Evolutionary conservation across 768 basidiomycete genomes (phyloP), one percentile per base, ranked within the genome.

Genomic region (Tulasnella sp.): DNA sequence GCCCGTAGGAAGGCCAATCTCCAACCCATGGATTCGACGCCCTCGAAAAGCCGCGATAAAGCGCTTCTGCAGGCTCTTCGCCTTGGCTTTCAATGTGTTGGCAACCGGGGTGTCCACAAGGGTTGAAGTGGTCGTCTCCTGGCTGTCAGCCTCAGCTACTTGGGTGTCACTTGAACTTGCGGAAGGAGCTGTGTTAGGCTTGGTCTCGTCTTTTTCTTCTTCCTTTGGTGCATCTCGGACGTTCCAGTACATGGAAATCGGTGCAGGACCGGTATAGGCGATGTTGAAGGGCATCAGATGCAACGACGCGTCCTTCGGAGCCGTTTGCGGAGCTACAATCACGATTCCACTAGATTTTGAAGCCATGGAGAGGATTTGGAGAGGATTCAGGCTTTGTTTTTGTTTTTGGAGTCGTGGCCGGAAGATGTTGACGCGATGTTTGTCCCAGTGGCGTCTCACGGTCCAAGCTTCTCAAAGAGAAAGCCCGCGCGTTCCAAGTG

Each of bases 211-310:
- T 62, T 34, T 34, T 40, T 36, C 34, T 72, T 24, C 71, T 31
- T 56, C 31, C 34, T 46, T 21, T 2, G 31, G 31, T 38, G 1
- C 71, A 48, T 75, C 79, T 77, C 88, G 88, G 76, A 91, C 87
- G 71, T 88, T 88, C 84, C 95, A 91, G 84, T 91, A 96, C 7
- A 92, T 91, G 4, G 92, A 92, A 24, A 95, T 86, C 7, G 91
- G 90, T 1, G 94, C 94, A 27, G 88, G 88, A 0, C 94, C 94
- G 14, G 88, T 87, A 84, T 94, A 90, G 18, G 87, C 85, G 72
- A 95, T 91, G 82, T 92, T 90, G 81, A 96, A 96, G 6, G 94
- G 94, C 93, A 96, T 94, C 40, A 96, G 88, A 83, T 91, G 88
- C 18, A 77, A 39, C 16, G 72, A 36, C 72, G 44, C 72, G 72